phyloP scores from a whole-genome alignment of 1,284 basidiomycete species.

The Puccinia triticina region DNA sequence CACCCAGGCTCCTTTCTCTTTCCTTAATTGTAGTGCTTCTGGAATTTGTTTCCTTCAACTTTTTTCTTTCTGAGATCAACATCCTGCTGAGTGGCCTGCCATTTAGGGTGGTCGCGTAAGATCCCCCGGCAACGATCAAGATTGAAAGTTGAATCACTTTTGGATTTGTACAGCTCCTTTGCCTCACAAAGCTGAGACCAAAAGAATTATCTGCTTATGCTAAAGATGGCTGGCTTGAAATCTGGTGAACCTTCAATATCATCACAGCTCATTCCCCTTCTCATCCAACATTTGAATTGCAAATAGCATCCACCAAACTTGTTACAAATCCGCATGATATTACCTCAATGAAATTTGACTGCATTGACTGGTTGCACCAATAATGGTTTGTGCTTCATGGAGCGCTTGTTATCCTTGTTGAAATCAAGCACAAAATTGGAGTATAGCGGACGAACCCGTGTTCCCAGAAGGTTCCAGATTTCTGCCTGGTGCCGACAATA shows the following conservation, averaged over 20 bases:
- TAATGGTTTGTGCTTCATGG: background rate
- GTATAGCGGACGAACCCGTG: background rate
- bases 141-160: background rate
- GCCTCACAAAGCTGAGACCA: background rate
- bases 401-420: background rate
- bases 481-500: background rate
- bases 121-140: constrained; percentile 14
- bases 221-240: background rate
- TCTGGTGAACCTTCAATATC: background rate
- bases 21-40: no score
- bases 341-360: background rate
- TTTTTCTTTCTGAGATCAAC: no score
- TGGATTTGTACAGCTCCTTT: constrained; percentile 14
- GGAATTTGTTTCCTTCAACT: no score
- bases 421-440: background rate
- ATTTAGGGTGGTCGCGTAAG: background rate
- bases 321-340: constrained; percentile 4
- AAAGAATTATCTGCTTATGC: no score
- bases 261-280: background rate
- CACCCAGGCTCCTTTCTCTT: no score
- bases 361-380: background rate
- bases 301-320: constrained; percentile 13
- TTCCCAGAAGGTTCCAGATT: constrained; percentile 1
- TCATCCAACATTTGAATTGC: background rate
- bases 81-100: constrained; percentile 3